phyloP scores from a whole-genome alignment of 768 basidiomycete genomes.

The Cubamyces lactineus region DNA sequence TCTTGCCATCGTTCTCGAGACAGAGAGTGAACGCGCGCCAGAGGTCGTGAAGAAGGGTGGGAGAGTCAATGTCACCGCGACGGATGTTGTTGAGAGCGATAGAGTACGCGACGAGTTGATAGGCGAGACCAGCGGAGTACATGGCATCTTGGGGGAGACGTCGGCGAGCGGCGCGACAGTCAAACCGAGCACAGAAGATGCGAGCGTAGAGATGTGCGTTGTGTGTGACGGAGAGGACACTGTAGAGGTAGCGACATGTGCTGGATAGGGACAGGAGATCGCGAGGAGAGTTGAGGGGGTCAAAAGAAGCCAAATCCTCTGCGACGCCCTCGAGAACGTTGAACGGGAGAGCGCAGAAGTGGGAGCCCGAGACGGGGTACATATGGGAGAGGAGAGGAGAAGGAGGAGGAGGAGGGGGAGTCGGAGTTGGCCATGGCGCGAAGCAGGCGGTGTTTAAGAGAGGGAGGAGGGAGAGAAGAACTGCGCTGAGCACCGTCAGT shows the following conservation, averaged over 20 bases:
- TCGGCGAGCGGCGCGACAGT: slow-evolving; percentile 51
- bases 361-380: background rate
- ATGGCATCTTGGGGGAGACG: slow-evolving; percentile 46
- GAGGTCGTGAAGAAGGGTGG: slow-evolving; percentile 42
- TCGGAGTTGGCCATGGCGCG: too few relatives aligned
- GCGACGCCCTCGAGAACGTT: slow-evolving; percentile 56
- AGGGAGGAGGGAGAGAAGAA: slow-evolving; percentile 2
- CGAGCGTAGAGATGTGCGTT: slow-evolving; percentile 52
- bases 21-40: slow-evolving; percentile 56
- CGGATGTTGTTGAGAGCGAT: slow-evolving; percentile 37
- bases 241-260: slow-evolving; percentile 46
- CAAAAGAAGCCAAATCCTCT: slow-evolving; percentile 46
- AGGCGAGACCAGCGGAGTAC: slow-evolving; percentile 42
- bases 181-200: slow-evolving; percentile 62
- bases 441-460: slow-evolving; percentile 3
- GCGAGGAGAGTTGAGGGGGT: slow-evolving; percentile 51
- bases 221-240: slow-evolving; percentile 36
- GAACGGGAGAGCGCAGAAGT: slow-evolving; percentile 40
- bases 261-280: slow-evolving; percentile 52
- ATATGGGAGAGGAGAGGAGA: background rate
- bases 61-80: slow-evolving; percentile 34
- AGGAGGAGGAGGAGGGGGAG: background rate
- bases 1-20: slow-evolving; percentile 70
- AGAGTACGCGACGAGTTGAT: slow-evolving; percentile 45
- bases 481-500: too few relatives aligned